Evolutionary conservation across 257 asterid species (phyloP).

Genomic region (Penstemon eatonii): DNA sequence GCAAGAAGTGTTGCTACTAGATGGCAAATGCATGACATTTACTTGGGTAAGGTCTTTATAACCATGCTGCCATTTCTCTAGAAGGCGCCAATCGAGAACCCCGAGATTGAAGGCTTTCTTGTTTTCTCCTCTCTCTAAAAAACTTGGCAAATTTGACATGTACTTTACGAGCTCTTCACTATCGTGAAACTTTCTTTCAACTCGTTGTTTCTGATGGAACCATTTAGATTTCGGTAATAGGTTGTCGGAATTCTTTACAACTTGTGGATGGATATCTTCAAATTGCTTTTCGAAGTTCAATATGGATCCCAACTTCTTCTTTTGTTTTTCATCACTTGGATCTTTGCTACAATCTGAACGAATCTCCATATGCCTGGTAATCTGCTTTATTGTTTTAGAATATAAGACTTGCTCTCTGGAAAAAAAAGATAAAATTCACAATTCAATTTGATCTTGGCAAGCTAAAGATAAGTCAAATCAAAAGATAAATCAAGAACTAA

Average conservation of each 20-base stretch:
- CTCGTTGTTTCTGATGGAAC: constrained; percentile 37
- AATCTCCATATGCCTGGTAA: constrained; percentile 38
- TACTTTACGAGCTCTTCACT: constrained; percentile 72
- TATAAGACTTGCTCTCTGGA: not conserved
- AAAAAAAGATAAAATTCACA: not conserved
- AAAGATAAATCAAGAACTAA: not conserved
- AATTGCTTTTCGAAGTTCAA: constrained; percentile 42
- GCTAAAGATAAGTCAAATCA: constrained; percentile 3
- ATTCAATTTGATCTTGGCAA: not conserved
- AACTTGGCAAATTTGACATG: constrained; percentile 81
- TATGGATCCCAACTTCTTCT: constrained; percentile 50
- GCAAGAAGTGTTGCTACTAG: constrained; percentile 39
- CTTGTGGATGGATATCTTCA: constrained; percentile 39
- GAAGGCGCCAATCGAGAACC: constrained; percentile 72
- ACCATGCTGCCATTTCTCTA: constrained; percentile 66
- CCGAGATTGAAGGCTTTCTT: constrained; percentile 71
- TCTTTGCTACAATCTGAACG: constrained; percentile 29
- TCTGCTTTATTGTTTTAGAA: constrained; percentile 8
- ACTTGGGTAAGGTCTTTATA: constrained; percentile 26
- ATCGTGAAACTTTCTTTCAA: constrained; percentile 25
- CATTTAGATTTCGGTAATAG: constrained; percentile 29
- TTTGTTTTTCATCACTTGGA: constrained; percentile 29
- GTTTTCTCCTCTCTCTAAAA: constrained; percentile 56
- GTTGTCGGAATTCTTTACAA: constrained; percentile 28
- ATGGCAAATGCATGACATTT: constrained; percentile 38